A percentile compares a stretch with the other conserved stretches of the same genome.
phyloP scores from a whole-genome alignment of 148 eudicot genomes.

The Cornus suecica region DNA sequence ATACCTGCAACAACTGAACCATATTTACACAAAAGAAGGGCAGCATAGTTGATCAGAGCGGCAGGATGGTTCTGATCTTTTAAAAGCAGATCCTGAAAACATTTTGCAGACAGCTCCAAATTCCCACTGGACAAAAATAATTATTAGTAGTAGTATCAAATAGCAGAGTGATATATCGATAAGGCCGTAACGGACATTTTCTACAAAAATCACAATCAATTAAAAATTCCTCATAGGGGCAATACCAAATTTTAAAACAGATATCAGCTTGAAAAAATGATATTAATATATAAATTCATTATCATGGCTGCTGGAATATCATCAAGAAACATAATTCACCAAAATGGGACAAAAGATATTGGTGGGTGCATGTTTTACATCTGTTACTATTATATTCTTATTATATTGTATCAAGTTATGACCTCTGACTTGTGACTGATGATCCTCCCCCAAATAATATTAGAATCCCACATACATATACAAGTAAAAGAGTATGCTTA shows the following conservation, averaged over 20 bases:
- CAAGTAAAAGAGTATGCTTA: neutral
- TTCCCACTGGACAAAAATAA: slow-evolving; percentile 59
- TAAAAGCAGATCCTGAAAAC: slow-evolving; percentile 71
- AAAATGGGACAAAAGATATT: neutral
- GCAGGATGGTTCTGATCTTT: slow-evolving; percentile 95
- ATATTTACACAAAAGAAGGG: slow-evolving; percentile 70
- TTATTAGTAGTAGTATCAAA: slow-evolving; percentile 12
- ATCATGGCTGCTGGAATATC: neutral
- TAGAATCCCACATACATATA: neutral
- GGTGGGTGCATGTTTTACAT: neutral
- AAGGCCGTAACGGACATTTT: slow-evolving; percentile 8
- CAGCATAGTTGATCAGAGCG: slow-evolving; percentile 87
- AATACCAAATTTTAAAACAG: neutral
- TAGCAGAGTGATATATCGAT: slow-evolving; percentile 11
- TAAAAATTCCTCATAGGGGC: neutral
- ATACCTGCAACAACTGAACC: slow-evolving; percentile 91
- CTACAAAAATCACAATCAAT: neutral
- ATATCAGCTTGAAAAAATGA: neutral
- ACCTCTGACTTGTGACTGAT: no score
- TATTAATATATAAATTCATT: neutral
- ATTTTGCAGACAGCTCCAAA: slow-evolving; percentile 76
- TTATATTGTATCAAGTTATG: neutral
- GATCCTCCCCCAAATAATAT: neutral
- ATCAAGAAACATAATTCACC: neutral
- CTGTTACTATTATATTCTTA: no score